These are phyloP conservation scores for Alternaria conjuncta DNA, from an alignment of 2,329 filamentous ascomycete species.

Conservation along the genomic window DNA sequence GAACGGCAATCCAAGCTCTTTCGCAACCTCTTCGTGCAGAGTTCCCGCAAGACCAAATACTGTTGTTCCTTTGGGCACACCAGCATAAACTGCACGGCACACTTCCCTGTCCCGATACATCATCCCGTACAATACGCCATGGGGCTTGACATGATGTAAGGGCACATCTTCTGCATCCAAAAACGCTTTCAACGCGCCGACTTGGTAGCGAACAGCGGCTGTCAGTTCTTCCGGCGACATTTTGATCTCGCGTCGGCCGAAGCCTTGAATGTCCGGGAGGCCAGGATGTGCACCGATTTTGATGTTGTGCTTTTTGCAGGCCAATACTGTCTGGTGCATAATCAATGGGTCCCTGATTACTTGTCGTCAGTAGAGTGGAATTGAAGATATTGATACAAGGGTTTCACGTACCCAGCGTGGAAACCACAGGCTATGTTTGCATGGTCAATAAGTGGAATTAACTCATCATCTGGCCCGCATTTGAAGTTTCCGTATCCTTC, in stretches of 20 bases:
- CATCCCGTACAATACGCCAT: conserved; percentile 66
- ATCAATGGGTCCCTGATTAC: conserved; percentile 62
- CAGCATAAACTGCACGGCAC: conserved; percentile 61
- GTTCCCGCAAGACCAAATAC: conserved; percentile 64
- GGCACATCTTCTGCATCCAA: conserved; percentile 62
- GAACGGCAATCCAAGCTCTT: conserved; percentile 61
- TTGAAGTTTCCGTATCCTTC: conserved; percentile 61
- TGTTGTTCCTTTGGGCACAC: conserved; percentile 57
- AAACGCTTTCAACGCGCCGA: conserved; percentile 67
- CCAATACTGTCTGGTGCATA: conserved; percentile 65
- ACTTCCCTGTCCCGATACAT: conserved; percentile 60
- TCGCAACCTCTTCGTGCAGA: conserved; percentile 60
- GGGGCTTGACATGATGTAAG: conserved; percentile 68
- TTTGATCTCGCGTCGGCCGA: conserved; percentile 68
- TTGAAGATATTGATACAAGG: background rate
- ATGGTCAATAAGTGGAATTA: conserved; percentile 67
- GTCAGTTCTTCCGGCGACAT: conserved; percentile 64
- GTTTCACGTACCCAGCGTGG: conserved; percentile 51
- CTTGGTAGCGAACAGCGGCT: conserved; percentile 66
- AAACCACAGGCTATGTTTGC: conserved; percentile 69
- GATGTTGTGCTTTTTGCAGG: conserved; percentile 64
- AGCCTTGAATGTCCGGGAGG: conserved; percentile 69
- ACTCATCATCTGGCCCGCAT: conserved; percentile 64
- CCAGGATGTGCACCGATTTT: conserved; percentile 68
- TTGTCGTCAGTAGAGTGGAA: conserved; percentile 8